phyloP scores from a whole-genome alignment of 139 green algal species.

The Picochlorum sp. region DNA sequence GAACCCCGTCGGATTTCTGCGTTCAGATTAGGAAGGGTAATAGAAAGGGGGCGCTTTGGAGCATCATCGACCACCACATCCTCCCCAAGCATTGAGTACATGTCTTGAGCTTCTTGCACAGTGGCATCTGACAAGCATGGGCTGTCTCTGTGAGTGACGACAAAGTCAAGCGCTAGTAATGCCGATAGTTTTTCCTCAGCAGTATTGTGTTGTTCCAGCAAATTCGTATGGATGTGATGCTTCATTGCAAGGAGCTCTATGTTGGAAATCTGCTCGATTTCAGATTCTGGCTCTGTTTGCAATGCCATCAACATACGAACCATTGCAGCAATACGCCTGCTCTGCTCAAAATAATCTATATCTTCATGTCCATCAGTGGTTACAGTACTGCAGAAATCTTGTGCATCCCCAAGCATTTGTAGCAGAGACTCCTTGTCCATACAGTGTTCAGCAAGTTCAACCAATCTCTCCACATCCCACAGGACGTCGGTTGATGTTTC shows the following conservation, averaged over 20 bases:
- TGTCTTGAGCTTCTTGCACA: constrained; percentile 3
- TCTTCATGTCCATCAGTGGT: too few species aligned
- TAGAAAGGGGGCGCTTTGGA: neutral
- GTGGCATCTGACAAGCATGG: constrained; percentile 7
- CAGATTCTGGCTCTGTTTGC: too few species aligned
- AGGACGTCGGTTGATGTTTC: neutral
- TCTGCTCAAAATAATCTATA: neutral
- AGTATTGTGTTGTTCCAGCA: neutral
- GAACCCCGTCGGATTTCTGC: neutral
- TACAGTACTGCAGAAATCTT: too few species aligned
- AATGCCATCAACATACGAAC: too few species aligned
- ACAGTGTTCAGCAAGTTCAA: too few species aligned
- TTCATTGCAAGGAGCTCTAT: too few species aligned
- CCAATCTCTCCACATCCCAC: neutral
- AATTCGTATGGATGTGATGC: neutral
- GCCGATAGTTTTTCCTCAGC: neutral
- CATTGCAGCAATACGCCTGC: neutral
- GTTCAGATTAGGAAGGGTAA: neutral
- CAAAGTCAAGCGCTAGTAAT: constrained; percentile 25
- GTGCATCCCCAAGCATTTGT: too few species aligned
- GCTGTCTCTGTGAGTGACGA: constrained; percentile 10
- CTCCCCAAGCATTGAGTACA: neutral
- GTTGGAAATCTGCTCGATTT: too few species aligned
- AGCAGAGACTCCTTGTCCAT: too few species aligned
- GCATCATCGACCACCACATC: neutral